These are phyloP conservation scores for Parastagonospora avenae DNA, from an alignment of 2,329 filamentous ascomycete species.

Conservation along the genomic window DNA sequence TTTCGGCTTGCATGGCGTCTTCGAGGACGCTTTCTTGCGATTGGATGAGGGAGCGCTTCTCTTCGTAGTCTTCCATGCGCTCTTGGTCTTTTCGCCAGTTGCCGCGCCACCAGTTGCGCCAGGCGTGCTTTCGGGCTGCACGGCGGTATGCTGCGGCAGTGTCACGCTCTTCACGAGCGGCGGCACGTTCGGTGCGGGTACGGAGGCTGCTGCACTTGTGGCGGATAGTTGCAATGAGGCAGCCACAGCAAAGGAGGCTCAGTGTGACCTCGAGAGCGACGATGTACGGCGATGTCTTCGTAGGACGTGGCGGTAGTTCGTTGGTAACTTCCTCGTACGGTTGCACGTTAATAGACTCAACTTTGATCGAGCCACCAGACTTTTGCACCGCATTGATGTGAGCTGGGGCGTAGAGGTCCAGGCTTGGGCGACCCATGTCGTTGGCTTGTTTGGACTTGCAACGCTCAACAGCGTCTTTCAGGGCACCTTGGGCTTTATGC, in stretches of 20 bases:
- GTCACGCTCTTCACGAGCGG: constrained; percentile 60
- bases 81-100: constrained; percentile 38
- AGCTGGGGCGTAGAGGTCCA: constrained; percentile 23
- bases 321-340: constrained; percentile 17
- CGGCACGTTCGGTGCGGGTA: constrained; percentile 58
- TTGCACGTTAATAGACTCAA: constrained; percentile 13
- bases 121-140: constrained; percentile 58
- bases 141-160: constrained; percentile 58
- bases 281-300: constrained; percentile 38
- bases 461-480: constrained; percentile 35
- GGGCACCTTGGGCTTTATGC: constrained; percentile 43
- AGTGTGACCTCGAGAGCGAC: constrained; percentile 53
- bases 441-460: constrained; percentile 23
- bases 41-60: constrained; percentile 56
- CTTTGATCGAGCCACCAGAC: constrained; percentile 19
- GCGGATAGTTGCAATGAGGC: constrained; percentile 52
- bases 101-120: constrained; percentile 57
- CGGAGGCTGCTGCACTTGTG: constrained; percentile 57
- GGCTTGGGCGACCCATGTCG: constrained; percentile 33
- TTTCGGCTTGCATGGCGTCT: constrained; percentile 51
- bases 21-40: constrained; percentile 54
- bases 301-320: constrained; percentile 28
- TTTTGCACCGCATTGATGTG: constrained; percentile 19
- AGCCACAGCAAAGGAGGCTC: constrained; percentile 51
- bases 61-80: constrained; percentile 53